Evolutionary conservation across 768 basidiomycete genomes (phyloP).

Genomic region (Glaciozyma martinii): DNA sequence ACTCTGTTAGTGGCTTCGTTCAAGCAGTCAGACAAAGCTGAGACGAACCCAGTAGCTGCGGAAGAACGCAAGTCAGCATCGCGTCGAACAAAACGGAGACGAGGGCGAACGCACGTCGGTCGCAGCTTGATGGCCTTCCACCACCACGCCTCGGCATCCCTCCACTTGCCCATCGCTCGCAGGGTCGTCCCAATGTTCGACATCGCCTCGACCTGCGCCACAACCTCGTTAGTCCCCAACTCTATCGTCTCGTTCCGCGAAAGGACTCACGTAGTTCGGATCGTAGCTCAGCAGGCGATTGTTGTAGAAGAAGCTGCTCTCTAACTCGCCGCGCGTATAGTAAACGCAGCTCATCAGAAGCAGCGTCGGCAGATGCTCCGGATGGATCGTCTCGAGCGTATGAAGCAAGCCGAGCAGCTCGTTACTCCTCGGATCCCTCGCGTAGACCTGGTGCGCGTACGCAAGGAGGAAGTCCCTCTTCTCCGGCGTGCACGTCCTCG

Average conservation of each 20-base stretch:
- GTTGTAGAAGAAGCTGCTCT: slow-evolving; percentile 37
- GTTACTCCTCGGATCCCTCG: slow-evolving; percentile 8
- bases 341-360: slow-evolving; percentile 42
- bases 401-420: slow-evolving; percentile 39
- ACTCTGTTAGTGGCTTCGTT: not conserved
- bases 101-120: slow-evolving; percentile 12
- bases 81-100: not conserved
- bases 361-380: slow-evolving; percentile 39
- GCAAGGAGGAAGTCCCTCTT: slow-evolving; percentile 28
- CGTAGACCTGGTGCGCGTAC: slow-evolving; percentile 29
- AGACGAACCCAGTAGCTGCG: slow-evolving; percentile 30
- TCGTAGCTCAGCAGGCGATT: slow-evolving; percentile 25
- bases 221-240: not conserved
- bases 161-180: slow-evolving; percentile 38
- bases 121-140: slow-evolving; percentile 41
- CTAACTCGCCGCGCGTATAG: slow-evolving; percentile 39
- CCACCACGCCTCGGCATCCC: slow-evolving; percentile 43
- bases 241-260: slow-evolving; percentile 28
- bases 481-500: slow-evolving; percentile 8
- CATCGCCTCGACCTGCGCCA: slow-evolving; percentile 43
- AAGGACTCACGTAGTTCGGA: slow-evolving; percentile 38
- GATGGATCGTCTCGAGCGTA: slow-evolving; percentile 38
- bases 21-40: not conserved
- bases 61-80: not conserved
- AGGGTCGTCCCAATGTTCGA: slow-evolving; percentile 43